phyloP scores from a whole-genome alignment of 306 rosid species.

The Vicia sativa region DNA sequence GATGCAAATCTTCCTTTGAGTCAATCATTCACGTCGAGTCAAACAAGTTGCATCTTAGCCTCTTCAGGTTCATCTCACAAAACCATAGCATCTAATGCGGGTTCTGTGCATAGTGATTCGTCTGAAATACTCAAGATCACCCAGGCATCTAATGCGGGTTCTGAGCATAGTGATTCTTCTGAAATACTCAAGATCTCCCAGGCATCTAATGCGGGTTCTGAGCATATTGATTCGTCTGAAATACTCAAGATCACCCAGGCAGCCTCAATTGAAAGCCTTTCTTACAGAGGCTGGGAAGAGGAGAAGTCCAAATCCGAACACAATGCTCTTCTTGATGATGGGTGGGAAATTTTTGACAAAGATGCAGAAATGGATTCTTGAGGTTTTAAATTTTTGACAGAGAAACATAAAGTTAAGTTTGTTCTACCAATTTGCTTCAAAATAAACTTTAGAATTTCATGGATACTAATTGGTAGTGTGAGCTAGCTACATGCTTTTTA shows the following conservation, averaged over 20 bases:
- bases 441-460: constrained; percentile 28
- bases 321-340: constrained; percentile 66
- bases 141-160: constrained; percentile 36
- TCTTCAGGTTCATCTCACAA: constrained; percentile 50
- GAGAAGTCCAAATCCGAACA: constrained; percentile 39
- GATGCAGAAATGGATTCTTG: constrained; percentile 36
- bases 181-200: constrained; percentile 31
- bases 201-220: constrained; percentile 45
- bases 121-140: constrained; percentile 36
- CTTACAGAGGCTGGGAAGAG: constrained; percentile 22
- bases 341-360: constrained; percentile 66
- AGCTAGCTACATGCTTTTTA: constrained; percentile 17
- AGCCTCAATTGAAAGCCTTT: constrained; percentile 27
- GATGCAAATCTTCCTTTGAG: constrained; percentile 84
- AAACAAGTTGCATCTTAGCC: constrained; percentile 79
- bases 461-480: constrained; percentile 7
- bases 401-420: neutral
- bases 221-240: constrained; percentile 43
- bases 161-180: constrained; percentile 46
- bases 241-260: constrained; percentile 37
- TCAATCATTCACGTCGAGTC: constrained; percentile 79
- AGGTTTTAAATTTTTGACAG: constrained; percentile 9
- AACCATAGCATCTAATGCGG: constrained; percentile 37
- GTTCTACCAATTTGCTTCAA: constrained; percentile 28
- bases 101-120: constrained; percentile 47